These are phyloP conservation scores for Parascedosporium putredinis DNA, from an alignment of 2,329 filamentous ascomycete species.

Conservation along the genomic window DNA sequence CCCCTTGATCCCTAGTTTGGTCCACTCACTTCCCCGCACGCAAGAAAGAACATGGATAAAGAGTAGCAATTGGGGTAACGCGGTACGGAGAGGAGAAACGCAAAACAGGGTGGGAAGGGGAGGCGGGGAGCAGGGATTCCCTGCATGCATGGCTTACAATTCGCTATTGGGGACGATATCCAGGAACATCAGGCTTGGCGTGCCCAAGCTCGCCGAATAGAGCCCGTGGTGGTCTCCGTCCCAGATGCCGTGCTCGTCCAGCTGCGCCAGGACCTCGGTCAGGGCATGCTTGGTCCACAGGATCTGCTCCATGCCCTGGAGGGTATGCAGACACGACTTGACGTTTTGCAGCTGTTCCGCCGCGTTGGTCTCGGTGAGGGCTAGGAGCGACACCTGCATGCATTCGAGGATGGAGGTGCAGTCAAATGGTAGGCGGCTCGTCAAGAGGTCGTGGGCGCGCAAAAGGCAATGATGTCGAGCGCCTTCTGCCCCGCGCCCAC, in stretches of 20 bases:
- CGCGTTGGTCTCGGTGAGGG: slow-evolving; percentile 9
- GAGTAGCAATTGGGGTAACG: too few species aligned
- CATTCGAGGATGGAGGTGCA: slow-evolving; percentile 14
- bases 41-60: too few species aligned
- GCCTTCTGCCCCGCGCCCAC: slow-evolving; percentile 15
- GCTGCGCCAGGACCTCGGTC: slow-evolving; percentile 15
- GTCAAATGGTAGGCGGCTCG: slow-evolving; percentile 16
- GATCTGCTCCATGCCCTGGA: slow-evolving; percentile 19
- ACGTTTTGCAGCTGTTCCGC: slow-evolving; percentile 7
- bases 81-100: neutral
- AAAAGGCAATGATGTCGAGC: slow-evolving; percentile 13
- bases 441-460: slow-evolving; percentile 13
- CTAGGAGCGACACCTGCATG: slow-evolving; percentile 17
- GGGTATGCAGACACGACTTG: slow-evolving; percentile 13
- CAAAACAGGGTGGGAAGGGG: neutral
- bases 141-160: slow-evolving; percentile 1
- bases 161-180: slow-evolving; percentile 1
- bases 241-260: slow-evolving; percentile 6
- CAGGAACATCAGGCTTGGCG: slow-evolving; percentile 3
- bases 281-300: slow-evolving; percentile 16
- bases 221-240: neutral
- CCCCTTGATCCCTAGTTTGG: too few species aligned
- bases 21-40: too few species aligned
- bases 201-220: neutral
- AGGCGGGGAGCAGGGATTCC: too few species aligned